Evolutionary conservation across 2,329 filamentous ascomycete species (phyloP).

Genomic region (Cercospora brassicicola): DNA sequence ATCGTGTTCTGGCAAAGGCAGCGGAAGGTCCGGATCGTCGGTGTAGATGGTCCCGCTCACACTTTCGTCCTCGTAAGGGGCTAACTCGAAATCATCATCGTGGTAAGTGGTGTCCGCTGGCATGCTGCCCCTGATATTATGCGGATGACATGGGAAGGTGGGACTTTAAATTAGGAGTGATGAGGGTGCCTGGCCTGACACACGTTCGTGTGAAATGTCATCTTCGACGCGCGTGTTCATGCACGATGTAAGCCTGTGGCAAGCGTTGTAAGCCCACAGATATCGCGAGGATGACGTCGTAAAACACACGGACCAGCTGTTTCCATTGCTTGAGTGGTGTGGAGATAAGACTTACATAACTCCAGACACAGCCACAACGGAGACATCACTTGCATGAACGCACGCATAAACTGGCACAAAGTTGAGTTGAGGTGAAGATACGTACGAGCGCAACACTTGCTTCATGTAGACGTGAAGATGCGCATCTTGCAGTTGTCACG

Average conservation of each 20-base stretch:
- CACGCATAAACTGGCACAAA: not conserved
- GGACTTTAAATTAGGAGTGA: not conserved
- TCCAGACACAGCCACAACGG: not conserved
- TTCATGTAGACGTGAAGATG: not conserved
- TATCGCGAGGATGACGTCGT: not conserved
- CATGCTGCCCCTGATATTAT: not conserved
- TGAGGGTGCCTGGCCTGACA: not conserved
- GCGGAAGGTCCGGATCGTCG: constrained; percentile 23
- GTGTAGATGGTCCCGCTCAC: not conserved
- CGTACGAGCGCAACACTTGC: not conserved
- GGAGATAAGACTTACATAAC: not conserved
- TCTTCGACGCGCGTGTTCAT: not conserved
- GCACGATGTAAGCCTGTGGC: not conserved
- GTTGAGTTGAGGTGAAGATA: not conserved
- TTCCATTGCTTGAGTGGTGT: not conserved
- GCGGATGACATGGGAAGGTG: not conserved
- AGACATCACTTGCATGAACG: not conserved
- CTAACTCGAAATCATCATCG: constrained; percentile 24
- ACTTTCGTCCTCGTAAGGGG: constrained; percentile 19
- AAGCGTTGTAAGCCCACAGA: not conserved
- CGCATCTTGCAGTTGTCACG: not conserved
- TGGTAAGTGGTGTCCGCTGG: constrained; percentile 13
- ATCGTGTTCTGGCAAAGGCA: constrained; percentile 14
- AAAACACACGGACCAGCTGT: not conserved
- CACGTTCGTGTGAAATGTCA: not conserved